Evolutionary conservation across 2,329 filamentous ascomycete species (phyloP).

Genomic region (Zymoseptoria crescenta): DNA sequence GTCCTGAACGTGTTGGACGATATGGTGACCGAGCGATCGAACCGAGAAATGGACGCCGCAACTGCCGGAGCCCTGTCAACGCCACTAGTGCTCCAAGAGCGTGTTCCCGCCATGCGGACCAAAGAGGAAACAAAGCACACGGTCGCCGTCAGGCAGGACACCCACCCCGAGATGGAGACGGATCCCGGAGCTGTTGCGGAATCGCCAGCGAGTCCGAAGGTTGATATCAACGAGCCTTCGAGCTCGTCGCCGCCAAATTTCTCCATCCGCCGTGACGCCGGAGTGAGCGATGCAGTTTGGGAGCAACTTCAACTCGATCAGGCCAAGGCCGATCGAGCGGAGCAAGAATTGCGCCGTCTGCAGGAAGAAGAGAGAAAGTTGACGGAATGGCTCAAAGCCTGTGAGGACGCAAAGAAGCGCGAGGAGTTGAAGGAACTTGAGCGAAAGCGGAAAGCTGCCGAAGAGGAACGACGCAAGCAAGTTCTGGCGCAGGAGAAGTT

Average conservation of each 20-base stretch:
- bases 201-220: not conserved
- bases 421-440: constrained; percentile 10
- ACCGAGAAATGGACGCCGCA: not conserved
- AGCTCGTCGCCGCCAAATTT: not conserved
- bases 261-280: constrained; percentile 36
- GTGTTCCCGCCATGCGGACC: not conserved
- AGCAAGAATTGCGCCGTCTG: constrained; percentile 33
- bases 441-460: constrained; percentile 26
- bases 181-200: not conserved
- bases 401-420: constrained; percentile 5
- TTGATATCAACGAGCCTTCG: not conserved
- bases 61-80: not conserved
- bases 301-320: constrained; percentile 49
- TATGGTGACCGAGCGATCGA: constrained; percentile 29
- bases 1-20: constrained; percentile 25
- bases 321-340: constrained; percentile 27
- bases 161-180: not conserved
- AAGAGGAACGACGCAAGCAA: constrained; percentile 27
- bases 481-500: constrained; percentile 43
- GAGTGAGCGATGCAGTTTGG: constrained; percentile 56
- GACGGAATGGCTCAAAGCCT: constrained; percentile 17
- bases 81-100: not conserved
- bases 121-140: not conserved
- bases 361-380: constrained; percentile 19
- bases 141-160: not conserved